A percentile compares a stretch with the other conserved stretches of the same genome.
Evolutionary conservation across 495 filamentous ascomycete genomes (phyloP).

Genomic region (Astrothelium macrocarpum): DNA sequence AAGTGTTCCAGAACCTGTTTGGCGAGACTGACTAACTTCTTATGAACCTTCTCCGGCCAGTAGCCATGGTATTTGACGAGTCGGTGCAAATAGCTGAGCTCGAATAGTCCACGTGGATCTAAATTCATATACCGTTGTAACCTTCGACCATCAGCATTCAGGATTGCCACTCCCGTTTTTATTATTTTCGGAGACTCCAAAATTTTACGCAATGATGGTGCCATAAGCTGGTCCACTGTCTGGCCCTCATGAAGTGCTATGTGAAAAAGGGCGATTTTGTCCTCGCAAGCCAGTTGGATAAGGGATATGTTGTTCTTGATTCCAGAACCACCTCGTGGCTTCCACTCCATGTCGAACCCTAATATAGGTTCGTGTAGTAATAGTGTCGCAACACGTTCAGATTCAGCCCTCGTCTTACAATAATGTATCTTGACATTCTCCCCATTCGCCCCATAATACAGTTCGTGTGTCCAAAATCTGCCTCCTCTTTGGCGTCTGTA

Average conservation of each 20-base stretch:
- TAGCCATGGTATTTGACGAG: constrained; percentile 24
- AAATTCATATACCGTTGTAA: constrained; percentile 25
- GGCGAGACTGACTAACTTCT: constrained; percentile 22
- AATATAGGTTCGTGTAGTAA: constrained; percentile 28
- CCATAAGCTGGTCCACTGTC: constrained; percentile 24
- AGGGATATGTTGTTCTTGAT: constrained; percentile 31
- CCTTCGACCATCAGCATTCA: constrained; percentile 59
- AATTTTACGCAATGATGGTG: constrained; percentile 34
- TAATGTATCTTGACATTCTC: constrained; percentile 24
- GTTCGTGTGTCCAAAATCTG: constrained; percentile 16
- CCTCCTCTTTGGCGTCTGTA: neutral
- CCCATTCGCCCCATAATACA: constrained; percentile 27
- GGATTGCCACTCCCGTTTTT: constrained; percentile 77
- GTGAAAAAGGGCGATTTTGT: constrained; percentile 32
- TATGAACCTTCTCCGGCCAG: constrained; percentile 19
- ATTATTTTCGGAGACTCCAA: constrained; percentile 76
- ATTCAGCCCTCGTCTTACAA: constrained; percentile 23
- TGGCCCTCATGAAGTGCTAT: constrained; percentile 23
- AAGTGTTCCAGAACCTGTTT: constrained; percentile 27
- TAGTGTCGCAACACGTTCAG: constrained; percentile 22
- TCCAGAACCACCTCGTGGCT: neutral
- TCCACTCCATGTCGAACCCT: constrained; percentile 36
- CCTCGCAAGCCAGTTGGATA: constrained; percentile 33
- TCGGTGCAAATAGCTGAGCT: constrained; percentile 32
- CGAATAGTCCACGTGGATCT: constrained; percentile 23